Evolutionary conservation across 1,284 basidiomycete species (phyloP).

Genomic region (Trichosporon inkin): DNA sequence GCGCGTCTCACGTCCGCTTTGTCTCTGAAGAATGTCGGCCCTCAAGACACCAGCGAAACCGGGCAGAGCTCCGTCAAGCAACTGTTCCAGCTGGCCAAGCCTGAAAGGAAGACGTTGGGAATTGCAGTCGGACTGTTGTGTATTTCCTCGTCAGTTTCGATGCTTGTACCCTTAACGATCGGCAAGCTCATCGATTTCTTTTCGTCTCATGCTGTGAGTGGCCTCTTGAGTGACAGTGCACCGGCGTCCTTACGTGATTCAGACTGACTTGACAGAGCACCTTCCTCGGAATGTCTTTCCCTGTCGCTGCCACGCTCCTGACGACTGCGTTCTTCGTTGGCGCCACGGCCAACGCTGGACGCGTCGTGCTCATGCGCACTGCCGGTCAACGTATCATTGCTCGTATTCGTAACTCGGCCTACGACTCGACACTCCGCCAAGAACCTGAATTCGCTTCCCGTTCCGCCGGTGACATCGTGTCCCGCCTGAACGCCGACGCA

Average conservation of each 20-base stretch:
- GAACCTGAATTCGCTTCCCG: constrained; percentile 90
- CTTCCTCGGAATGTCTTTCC: constrained; percentile 69
- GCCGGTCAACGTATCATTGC: constrained; percentile 88
- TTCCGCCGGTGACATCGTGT: constrained; percentile 90
- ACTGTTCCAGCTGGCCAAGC: constrained; percentile 68
- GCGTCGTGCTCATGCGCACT: constrained; percentile 74
- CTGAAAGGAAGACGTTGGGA: constrained; percentile 67
- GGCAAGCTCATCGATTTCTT: constrained; percentile 91
- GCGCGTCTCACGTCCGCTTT: neutral
- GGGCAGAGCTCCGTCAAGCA: constrained; percentile 56
- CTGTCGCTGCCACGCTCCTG: constrained; percentile 72
- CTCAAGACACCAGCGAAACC: constrained; percentile 8
- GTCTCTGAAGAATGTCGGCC: constrained; percentile 9
- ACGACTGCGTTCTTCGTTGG: constrained; percentile 80
- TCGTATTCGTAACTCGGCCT: constrained; percentile 76
- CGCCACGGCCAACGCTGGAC: constrained; percentile 72
- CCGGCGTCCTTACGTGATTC: neutral
- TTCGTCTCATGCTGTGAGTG: constrained; percentile 67
- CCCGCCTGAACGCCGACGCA: constrained; percentile 84
- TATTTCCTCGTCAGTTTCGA: constrained; percentile 62
- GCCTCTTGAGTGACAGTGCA: neutral
- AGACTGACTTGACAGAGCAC: constrained; percentile 57
- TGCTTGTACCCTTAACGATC: constrained; percentile 85
- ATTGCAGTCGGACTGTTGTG: constrained; percentile 62
- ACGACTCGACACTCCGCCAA: constrained; percentile 73